phyloP scores from a whole-genome alignment of 1,284 basidiomycete genomes.

The Cryptococcus sp. region DNA sequence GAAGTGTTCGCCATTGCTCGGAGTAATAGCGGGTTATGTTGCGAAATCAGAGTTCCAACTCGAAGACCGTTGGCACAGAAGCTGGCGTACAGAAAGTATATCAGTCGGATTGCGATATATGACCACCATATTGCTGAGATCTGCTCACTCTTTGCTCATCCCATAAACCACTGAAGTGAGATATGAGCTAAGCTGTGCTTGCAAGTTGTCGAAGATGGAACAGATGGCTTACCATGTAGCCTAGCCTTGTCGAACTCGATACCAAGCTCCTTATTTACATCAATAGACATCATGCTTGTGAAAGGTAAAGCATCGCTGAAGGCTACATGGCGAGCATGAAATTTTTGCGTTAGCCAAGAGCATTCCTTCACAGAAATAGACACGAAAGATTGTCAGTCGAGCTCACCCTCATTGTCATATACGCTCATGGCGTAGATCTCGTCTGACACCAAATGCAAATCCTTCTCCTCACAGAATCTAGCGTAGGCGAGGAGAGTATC shows the following conservation, averaged over 20 bases:
- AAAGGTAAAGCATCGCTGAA: conserved; percentile 44
- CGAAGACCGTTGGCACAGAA: conserved; percentile 56
- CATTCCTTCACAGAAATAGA: neutral
- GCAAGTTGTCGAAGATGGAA: neutral
- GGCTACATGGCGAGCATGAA: conserved; percentile 16
- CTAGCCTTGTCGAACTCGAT: conserved; percentile 48
- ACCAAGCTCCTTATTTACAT: conserved; percentile 51
- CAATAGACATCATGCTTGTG: conserved; percentile 52
- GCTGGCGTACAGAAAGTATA: conserved; percentile 15
- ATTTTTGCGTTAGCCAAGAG: neutral
- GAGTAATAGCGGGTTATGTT: conserved; percentile 52
- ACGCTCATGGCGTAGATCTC: conserved; percentile 55
- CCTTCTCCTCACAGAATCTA: conserved; percentile 53
- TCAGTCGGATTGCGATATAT: neutral
- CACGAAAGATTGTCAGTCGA: neutral
- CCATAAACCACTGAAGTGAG: conserved; percentile 44
- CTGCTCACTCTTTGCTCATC: conserved; percentile 52
- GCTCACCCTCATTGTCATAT: conserved; percentile 43
- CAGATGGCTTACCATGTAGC: conserved; percentile 42
- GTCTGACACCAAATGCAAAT: conserved; percentile 54
- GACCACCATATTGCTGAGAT: neutral
- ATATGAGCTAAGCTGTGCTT: conserved; percentile 5
- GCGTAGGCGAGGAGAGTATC: conserved; percentile 53
- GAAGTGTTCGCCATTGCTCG: conserved; percentile 49
- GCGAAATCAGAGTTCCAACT: conserved; percentile 51